Base-by-base conservation (phyloP, 148 eudicot species). In the Persicaria maculosa region DNA sequence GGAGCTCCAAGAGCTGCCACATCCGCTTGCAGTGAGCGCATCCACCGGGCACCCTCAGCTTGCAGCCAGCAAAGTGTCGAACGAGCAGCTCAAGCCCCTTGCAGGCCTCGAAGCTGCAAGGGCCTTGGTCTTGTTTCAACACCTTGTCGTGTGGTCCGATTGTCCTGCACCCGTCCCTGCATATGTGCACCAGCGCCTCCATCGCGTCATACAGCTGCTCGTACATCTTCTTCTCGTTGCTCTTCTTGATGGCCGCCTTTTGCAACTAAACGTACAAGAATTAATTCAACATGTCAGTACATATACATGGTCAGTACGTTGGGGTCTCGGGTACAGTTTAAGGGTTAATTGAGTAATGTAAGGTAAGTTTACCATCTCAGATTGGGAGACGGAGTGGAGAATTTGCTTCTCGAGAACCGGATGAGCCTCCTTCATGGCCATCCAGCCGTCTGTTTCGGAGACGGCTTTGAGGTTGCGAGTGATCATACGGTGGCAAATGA, bases 121-220 rank as follows among this genome's bases (percentile, higher is more conserved):
- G 94, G 6, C 69, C 87, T 76, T 86, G 86, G 45, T 89, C 88
- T 50, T 80, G 67, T 48, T 82, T 84, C 7, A 79, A 83, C 19
- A 71, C 85, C 85, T 89, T 90, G 48, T 92, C 88, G 9, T 80
- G 85, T 19, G 97, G 99, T 31, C 99, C 97, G 9, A 96, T 90
- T 4, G 91, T 92, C 82, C 85, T 84, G 77, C 99, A 92, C 50
- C 97, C 99, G 47, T 96, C 99, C 81, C 48, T 90, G 59, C 87
- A 96, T 73, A 92, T 90, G 73, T 92, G 99, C 22, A 92, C 97
- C 54, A 96, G 78, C 17, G 97, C 94, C 76, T 96, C 99, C 99
- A 96, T 96, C 62, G 97, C 99, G 55, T 92, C 97, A 57, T 90
- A 86, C 44, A 96, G 64, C 76, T 96, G 88, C 57, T 77, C 45